phyloP scores from a whole-genome alignment of 306 rosid species.

The Medicago arabica region DNA sequence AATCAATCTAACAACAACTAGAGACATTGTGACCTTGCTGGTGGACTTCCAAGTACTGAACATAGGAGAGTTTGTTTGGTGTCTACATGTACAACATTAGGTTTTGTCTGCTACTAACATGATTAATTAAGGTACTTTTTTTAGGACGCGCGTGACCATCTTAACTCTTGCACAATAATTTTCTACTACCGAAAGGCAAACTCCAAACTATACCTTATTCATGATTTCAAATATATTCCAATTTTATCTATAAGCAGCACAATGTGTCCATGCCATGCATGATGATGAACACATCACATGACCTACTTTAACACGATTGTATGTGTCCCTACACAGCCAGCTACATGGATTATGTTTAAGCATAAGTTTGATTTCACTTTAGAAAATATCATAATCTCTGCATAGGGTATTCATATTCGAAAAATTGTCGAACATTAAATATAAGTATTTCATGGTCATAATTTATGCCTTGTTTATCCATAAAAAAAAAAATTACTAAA shows the following conservation, averaged over 20 bases:
- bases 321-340: no score
- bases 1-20: conserved; percentile 23
- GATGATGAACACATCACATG: background rate
- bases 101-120: conserved; percentile 41
- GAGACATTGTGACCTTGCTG: conserved; percentile 41
- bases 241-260: background rate
- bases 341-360: no score
- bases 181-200: background rate
- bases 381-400: no score
- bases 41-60: conserved; percentile 44
- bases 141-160: conserved; percentile 41
- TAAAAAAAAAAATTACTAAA: no score
- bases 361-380: no score
- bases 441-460: no score
- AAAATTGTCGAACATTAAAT: no score
- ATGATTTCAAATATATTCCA: background rate
- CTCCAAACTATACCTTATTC: background rate
- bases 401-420: no score
- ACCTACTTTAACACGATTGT: background rate
- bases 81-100: conserved; percentile 43
- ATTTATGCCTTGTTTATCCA: no score
- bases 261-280: conserved; percentile 10
- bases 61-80: conserved; percentile 42
- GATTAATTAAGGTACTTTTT: conserved; percentile 49
- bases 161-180: no score